Evolutionary conservation across 768 basidiomycete species (phyloP).

Genomic region (Pleurotus ostreatus): DNA sequence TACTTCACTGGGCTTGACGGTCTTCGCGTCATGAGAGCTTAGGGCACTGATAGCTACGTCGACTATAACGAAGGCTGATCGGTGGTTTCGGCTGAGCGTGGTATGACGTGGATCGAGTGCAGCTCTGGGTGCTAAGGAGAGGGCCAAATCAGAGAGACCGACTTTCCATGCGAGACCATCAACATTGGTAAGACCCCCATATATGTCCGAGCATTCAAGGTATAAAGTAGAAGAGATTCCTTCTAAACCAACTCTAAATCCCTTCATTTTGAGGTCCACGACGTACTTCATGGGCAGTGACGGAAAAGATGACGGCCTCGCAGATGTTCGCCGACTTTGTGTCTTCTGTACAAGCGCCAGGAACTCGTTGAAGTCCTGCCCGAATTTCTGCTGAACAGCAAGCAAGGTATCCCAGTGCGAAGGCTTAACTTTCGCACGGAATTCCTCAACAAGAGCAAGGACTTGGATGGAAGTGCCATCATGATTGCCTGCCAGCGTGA

Average conservation of each 20-base stretch:
- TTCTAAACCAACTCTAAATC: constrained; percentile 78
- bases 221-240: constrained; percentile 68
- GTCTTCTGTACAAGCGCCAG: constrained; percentile 63
- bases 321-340: constrained; percentile 25
- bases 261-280: constrained; percentile 64
- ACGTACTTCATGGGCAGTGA: constrained; percentile 31
- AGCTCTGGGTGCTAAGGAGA: constrained; percentile 75
- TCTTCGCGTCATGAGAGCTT: constrained; percentile 19
- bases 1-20: constrained; percentile 19
- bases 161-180: constrained; percentile 59
- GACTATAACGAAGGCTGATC: constrained; percentile 80
- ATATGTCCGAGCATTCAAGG: constrained; percentile 72
- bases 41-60: constrained; percentile 53
- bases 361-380: constrained; percentile 83
- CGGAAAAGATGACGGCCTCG: constrained; percentile 16
- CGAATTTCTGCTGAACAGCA: constrained; percentile 84
- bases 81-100: constrained; percentile 54
- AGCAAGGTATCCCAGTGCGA: constrained; percentile 82
- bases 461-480: constrained; percentile 47
- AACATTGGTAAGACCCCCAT: constrained; percentile 52
- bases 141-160: constrained; percentile 65
- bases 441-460: constrained; percentile 59
- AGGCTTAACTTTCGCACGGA: constrained; percentile 73
- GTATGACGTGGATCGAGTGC: constrained; percentile 27
- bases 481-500: constrained; percentile 58